These are phyloP conservation scores for Aphanomyces invadans DNA, from an alignment of 352 stramenopile genomes.

Conservation along the genomic window DNA sequence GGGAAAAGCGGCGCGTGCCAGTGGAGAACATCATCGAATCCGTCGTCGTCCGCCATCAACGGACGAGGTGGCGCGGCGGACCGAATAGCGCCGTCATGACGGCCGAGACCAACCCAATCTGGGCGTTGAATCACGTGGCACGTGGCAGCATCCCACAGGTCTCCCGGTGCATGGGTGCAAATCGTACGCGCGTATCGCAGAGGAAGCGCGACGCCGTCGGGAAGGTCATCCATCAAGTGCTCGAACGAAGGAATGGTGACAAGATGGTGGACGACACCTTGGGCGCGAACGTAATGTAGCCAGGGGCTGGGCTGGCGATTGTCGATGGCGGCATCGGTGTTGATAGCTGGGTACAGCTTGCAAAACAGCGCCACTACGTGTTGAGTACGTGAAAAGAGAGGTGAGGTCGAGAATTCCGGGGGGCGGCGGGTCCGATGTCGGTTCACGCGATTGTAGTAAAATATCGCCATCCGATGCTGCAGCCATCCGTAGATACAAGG, in stretches of 20 bases:
- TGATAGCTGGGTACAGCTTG: neutral
- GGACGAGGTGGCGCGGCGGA: conserved; percentile 26
- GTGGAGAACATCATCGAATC: conserved; percentile 51
- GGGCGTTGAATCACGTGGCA: neutral
- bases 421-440: neutral
- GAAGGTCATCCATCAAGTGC: neutral
- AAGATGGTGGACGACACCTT: neutral
- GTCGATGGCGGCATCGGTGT: neutral
- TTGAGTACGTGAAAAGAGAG: neutral
- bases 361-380: conserved; percentile 1
- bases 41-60: conserved; percentile 33
- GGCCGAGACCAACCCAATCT: neutral
- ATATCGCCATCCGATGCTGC: conserved; percentile 3
- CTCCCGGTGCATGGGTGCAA: neutral
- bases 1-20: conserved; percentile 58
- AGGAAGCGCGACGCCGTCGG: neutral
- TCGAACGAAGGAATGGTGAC: conserved; percentile 1
- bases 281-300: neutral
- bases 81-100: conserved; percentile 15
- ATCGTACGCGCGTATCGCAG: neutral
- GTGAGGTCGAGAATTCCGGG: neutral
- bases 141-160: neutral
- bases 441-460: neutral
- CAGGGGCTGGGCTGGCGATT: no score
- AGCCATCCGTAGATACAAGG: conserved; percentile 2